Evolutionary conservation across 257 asterid genomes (phyloP).

Genomic region (Misopates orontium): DNA sequence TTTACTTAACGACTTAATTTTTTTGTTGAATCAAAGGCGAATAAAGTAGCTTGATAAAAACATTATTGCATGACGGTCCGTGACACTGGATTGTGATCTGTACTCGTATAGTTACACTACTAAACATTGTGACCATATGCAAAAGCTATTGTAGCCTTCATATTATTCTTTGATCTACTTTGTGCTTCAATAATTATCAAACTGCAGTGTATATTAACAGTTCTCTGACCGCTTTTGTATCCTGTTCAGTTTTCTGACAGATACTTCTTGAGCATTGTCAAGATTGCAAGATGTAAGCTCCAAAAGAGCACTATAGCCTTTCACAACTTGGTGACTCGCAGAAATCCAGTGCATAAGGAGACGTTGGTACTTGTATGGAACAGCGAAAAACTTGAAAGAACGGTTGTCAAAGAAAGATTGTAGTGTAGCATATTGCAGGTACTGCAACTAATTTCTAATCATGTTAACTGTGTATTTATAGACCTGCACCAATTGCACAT

Average conservation of each 20-base stretch:
- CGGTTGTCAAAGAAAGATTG: constrained; percentile 77
- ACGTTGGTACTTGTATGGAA: constrained; percentile 66
- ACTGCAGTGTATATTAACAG: neutral
- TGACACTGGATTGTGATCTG: too few species aligned
- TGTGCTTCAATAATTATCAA: neutral
- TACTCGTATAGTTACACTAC: too few species aligned
- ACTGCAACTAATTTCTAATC: too few species aligned
- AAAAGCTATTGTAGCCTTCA: neutral
- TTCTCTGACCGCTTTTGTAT: constrained; percentile 15
- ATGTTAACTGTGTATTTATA: too few species aligned
- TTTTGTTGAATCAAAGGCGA: neutral
- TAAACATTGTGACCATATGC: neutral
- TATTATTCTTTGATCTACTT: neutral
- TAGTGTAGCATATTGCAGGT: constrained; percentile 25
- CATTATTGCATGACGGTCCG: too few species aligned
- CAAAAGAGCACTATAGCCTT: constrained; percentile 38
- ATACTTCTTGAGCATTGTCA: constrained; percentile 56
- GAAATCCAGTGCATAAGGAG: constrained; percentile 68
- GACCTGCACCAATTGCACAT: too few species aligned
- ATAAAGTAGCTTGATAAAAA: too few species aligned
- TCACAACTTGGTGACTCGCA: constrained; percentile 34
- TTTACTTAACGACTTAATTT: neutral
- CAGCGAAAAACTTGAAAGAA: constrained; percentile 49
- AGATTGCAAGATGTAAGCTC: constrained; percentile 74
- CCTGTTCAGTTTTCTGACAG: constrained; percentile 59